Conservation (phyloP, 495 filamentous ascomycete species). For the Geopyxis carbonaria region DNA sequence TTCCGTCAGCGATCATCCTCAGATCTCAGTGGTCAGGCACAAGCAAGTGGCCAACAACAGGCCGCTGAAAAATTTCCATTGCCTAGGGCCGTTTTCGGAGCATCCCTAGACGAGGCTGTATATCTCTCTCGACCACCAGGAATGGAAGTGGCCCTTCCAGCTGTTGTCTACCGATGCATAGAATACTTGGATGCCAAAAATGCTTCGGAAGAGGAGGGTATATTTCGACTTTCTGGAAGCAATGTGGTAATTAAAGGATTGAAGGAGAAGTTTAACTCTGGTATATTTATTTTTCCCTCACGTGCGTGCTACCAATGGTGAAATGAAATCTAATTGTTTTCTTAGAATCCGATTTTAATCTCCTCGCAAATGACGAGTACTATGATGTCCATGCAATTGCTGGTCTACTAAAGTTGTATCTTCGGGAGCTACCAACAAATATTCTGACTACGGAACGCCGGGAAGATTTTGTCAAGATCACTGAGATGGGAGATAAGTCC, state of each 20-base stretch:
- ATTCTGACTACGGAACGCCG: slow-evolving; percentile 84
- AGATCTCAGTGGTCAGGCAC: slow-evolving; percentile 30
- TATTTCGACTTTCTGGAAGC: slow-evolving; percentile 88
- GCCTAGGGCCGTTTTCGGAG: slow-evolving; percentile 50
- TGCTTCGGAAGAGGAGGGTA: slow-evolving; percentile 76
- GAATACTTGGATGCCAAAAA: slow-evolving; percentile 78
- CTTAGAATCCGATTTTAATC: slow-evolving; percentile 73
- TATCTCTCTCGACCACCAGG: slow-evolving; percentile 57
- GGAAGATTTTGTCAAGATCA: slow-evolving; percentile 70
- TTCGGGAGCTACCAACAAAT: slow-evolving; percentile 77
- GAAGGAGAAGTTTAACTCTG: slow-evolving; percentile 78
- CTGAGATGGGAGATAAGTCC: slow-evolving; percentile 55
- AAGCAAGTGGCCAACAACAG: slow-evolving; percentile 9
- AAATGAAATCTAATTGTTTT: slow-evolving; percentile 13
- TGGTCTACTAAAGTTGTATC: slow-evolving; percentile 81
- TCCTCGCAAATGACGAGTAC: slow-evolving; percentile 65
- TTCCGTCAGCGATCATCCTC: slow-evolving; percentile 56
- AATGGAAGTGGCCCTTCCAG: slow-evolving; percentile 55
- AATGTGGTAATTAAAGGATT: slow-evolving; percentile 85
- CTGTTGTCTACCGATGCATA: slow-evolving; percentile 93
- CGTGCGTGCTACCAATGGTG: slow-evolving; percentile 49
- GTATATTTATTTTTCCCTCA: slow-evolving; percentile 75
- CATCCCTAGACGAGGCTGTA: slow-evolving; percentile 72
- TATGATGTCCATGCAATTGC: slow-evolving; percentile 95
- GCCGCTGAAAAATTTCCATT: slow-evolving; percentile 17